Percentiles rank a stretch among this genome's conserved stretches.
phyloP scores from a whole-genome alignment of 352 stramenopile species.

The Phytophthora pinifolia region DNA sequence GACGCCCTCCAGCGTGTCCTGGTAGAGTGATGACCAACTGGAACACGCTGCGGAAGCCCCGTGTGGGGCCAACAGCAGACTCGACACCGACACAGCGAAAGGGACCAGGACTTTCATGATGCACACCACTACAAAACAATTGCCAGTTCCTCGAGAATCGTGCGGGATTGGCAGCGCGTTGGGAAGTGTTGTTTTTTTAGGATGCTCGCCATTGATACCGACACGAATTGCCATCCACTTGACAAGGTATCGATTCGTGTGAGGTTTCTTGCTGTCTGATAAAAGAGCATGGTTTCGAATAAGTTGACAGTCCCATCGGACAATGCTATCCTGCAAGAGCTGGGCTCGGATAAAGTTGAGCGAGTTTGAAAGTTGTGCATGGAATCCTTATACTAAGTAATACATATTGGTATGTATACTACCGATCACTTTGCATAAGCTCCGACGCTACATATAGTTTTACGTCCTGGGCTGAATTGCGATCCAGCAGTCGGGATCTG shows the following conservation, averaged over 20 bases:
- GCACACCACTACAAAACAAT: no score
- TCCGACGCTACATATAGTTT: no score
- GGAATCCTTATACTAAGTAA: no score
- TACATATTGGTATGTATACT: no score
- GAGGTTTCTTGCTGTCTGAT: background rate
- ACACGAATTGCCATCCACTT: background rate
- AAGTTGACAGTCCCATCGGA: conserved; percentile 18
- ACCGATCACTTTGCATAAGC: no score
- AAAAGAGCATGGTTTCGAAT: background rate
- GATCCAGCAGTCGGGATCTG: no score
- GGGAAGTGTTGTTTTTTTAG: no score
- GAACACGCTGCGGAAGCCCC: conserved; percentile 6
- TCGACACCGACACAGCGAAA: conserved; percentile 1
- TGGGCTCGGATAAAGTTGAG: background rate
- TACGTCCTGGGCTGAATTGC: no score
- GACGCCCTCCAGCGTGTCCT: conserved; percentile 41
- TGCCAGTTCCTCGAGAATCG: background rate
- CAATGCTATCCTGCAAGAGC: conserved; percentile 10
- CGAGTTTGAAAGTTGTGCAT: no score
- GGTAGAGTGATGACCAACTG: conserved; percentile 41
- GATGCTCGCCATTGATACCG: background rate
- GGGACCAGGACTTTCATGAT: conserved; percentile 25
- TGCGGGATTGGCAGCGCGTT: conserved; percentile 5
- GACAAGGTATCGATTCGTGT: conserved; percentile 3
- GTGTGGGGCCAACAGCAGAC: conserved; percentile 2